These are phyloP conservation scores for Juglanconis juglandina DNA, from an alignment of 2,329 filamentous ascomycete genomes.

Conservation along the genomic window DNA sequence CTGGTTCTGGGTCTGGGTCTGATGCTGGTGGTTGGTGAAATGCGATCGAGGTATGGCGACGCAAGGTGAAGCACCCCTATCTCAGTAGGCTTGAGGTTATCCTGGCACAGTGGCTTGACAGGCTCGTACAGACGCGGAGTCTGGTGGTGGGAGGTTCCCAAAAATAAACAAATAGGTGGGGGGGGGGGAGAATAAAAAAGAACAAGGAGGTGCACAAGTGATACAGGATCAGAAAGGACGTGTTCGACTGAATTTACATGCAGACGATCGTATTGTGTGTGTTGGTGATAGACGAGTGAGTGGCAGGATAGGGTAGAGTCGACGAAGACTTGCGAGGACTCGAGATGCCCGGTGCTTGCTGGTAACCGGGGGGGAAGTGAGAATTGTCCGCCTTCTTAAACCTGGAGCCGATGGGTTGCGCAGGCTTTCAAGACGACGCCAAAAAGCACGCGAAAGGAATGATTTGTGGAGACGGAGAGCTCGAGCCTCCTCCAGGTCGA, in stretches of 20 bases:
- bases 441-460: slow-evolving; percentile 30
- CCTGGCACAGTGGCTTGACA: slow-evolving; percentile 21
- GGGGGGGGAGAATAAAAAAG: neutral
- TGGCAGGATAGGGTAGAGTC: neutral
- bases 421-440: slow-evolving; percentile 43
- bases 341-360: slow-evolving; percentile 16
- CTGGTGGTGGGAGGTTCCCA: slow-evolving; percentile 17
- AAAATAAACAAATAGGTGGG: no score
- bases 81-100: slow-evolving; percentile 15
- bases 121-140: slow-evolving; percentile 18
- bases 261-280: slow-evolving; percentile 5
- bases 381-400: slow-evolving; percentile 25
- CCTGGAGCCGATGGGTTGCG: slow-evolving; percentile 33
- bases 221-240: slow-evolving; percentile 16
- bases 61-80: slow-evolving; percentile 15
- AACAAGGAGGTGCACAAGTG: slow-evolving; percentile 16
- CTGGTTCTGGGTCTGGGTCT: neutral
- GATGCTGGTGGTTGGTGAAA: slow-evolving; percentile 5
- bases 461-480: slow-evolving; percentile 32
- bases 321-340: slow-evolving; percentile 10
- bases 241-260: slow-evolving; percentile 5
- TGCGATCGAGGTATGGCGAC: slow-evolving; percentile 10
- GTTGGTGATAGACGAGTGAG: neutral
- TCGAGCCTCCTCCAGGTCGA: slow-evolving; percentile 26
- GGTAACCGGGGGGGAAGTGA: slow-evolving; percentile 18